A percentile compares a stretch with the other conserved stretches of the same genome.
These are phyloP conservation scores for Phytopythium ostracodes DNA, from an alignment of 352 stramenopile species.

Conservation along the genomic window DNA sequence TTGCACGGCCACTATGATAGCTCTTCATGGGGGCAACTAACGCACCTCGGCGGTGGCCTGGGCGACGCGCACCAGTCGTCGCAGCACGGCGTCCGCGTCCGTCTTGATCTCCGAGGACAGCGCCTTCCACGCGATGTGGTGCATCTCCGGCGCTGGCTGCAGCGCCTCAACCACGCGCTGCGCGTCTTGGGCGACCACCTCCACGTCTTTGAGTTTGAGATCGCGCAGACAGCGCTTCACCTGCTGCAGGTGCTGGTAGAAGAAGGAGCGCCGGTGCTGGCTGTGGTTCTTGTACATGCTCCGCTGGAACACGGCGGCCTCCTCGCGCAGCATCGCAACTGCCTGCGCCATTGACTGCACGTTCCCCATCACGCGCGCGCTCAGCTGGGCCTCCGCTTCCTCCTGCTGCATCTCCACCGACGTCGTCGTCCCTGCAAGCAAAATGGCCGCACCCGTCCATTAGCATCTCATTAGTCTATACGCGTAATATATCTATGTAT, in stretches of 20 bases:
- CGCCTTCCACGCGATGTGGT: constrained; percentile 78
- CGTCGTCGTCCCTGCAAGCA: not conserved
- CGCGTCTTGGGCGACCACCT: constrained; percentile 33
- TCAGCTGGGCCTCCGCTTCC: constrained; percentile 18
- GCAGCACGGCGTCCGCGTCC: constrained; percentile 41
- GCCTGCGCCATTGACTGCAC: constrained; percentile 29
- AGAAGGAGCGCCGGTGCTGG: constrained; percentile 78
- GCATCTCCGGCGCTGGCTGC: constrained; percentile 35
- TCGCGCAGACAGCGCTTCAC: constrained; percentile 66
- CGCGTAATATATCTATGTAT: not conserved
- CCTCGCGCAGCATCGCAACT: constrained; percentile 38
- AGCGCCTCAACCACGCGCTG: constrained; percentile 41
- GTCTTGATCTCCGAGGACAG: constrained; percentile 60
- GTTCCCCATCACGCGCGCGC: constrained; percentile 35
- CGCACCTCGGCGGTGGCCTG: constrained; percentile 24
- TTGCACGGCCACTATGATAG: not conserved
- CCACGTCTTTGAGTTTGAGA: constrained; percentile 34
- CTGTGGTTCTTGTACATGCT: constrained; percentile 89
- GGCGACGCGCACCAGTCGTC: constrained; percentile 33
- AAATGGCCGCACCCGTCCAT: not conserved
- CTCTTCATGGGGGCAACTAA: not conserved
- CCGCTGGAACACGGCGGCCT: constrained; percentile 65
- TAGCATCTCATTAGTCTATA: not conserved
- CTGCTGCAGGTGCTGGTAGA: constrained; percentile 73
- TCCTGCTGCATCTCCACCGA: not conserved